Conservation (phyloP, 2,329 filamentous ascomycete species). For the Corynespora cassiicola region DNA sequence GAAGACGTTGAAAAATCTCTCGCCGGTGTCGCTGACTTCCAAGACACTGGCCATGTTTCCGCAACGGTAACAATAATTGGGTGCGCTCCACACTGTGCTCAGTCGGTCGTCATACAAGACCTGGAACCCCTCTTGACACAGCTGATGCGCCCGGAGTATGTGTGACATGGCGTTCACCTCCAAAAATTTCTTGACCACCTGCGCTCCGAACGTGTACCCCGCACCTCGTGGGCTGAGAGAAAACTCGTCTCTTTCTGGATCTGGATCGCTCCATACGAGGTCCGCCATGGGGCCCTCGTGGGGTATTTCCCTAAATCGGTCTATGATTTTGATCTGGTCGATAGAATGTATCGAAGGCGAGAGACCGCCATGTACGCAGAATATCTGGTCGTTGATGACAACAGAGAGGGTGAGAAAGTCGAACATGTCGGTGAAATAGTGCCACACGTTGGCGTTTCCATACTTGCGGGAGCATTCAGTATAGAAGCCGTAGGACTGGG, state of each 20-base stretch:
- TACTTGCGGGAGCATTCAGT: constrained; percentile 98
- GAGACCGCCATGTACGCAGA: constrained; percentile 91
- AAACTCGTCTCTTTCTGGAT: constrained; percentile 97
- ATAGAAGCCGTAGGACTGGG: constrained; percentile 98
- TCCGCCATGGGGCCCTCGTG: constrained; percentile 99
- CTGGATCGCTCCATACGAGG: constrained; percentile 96
- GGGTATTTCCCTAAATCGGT: constrained; percentile 96
- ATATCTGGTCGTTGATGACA: constrained; percentile 98
- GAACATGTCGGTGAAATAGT: constrained; percentile 99
- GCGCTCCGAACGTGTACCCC: constrained; percentile 95
- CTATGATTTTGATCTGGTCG: constrained; percentile 99
- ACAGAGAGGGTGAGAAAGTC: constrained; percentile 96
- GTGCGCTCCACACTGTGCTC: constrained; percentile 90
- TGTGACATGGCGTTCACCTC: constrained; percentile 98
- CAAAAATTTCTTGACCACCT: constrained; percentile 97
- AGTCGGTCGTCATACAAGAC: constrained; percentile 93
- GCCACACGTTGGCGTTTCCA: constrained; percentile 98
- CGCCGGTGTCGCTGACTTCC: constrained; percentile 91
- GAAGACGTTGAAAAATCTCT: constrained; percentile 97
- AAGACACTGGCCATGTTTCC: constrained; percentile 97
- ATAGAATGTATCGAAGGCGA: constrained; percentile 86
- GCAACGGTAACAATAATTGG: constrained; percentile 87
- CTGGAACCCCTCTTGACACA: constrained; percentile 98
- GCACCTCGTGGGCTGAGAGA: constrained; percentile 91
- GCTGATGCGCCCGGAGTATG: constrained; percentile 95